phyloP scores from a whole-genome alignment of 345 rosid genomes.

The Luvunga scandens region DNA sequence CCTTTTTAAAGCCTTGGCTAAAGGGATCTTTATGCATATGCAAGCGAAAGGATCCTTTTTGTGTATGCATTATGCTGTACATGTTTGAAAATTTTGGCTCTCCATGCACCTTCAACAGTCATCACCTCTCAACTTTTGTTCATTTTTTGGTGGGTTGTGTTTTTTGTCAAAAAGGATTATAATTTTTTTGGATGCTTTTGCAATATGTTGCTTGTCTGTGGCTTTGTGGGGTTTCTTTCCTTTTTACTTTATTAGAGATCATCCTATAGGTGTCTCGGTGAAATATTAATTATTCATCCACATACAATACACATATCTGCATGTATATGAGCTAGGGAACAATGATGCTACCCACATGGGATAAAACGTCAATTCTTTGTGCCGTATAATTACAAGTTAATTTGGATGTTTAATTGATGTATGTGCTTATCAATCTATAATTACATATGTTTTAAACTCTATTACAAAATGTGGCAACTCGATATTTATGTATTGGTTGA shows the following conservation, averaged over 20 bases:
- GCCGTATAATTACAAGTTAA: background rate
- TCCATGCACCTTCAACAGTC: background rate
- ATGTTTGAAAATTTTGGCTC: slow-evolving; percentile 16
- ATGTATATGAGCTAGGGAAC: background rate
- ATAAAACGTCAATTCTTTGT: background rate
- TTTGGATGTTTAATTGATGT: background rate
- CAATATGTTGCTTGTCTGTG: background rate
- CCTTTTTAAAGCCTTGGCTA: slow-evolving; percentile 2
- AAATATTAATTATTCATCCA: background rate
- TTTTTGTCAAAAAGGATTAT: slow-evolving; percentile 2
- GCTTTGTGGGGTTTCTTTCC: background rate
- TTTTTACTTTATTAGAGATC: background rate
- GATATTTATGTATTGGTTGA: background rate
- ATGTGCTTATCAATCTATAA: background rate
- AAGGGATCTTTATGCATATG: slow-evolving; percentile 9
- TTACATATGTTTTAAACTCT: background rate
- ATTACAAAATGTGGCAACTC: background rate
- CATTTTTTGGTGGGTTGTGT: slow-evolving; percentile 9
- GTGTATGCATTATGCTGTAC: background rate
- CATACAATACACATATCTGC: no score
- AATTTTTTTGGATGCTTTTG: background rate
- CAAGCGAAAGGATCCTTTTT: background rate
- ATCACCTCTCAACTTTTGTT: background rate
- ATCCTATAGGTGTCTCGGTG: background rate
- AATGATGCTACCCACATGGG: slow-evolving; percentile 5